Base-by-base conservation (phyloP, 768 basidiomycete species). In the Kwoniella botswanensis region DNA sequence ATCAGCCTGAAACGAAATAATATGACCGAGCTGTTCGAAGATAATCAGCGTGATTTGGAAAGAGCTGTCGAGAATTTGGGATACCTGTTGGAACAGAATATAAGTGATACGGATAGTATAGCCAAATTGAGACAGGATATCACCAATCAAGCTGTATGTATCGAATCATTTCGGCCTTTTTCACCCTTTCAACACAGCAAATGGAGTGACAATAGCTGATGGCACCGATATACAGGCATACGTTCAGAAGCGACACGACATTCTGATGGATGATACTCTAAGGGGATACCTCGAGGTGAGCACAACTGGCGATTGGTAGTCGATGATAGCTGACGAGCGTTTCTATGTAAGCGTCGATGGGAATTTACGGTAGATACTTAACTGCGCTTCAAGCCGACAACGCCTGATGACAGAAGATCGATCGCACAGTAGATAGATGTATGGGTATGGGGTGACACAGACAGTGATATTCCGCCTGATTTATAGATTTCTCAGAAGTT, bases 31-130 rank as follows among this genome's bases (percentile, higher is more conserved):
- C 85, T 98, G 57, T 98, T 94, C 79, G 96, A 98, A 84, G 95
- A 98, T 84, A 98, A 98, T 80, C 97, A 99, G 85, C 88, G 94
- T 81, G 94, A 98, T 81, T 85, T 99, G 52, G 97, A 99, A 84
- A 88, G 88, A 74, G 97, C 96, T 0, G 96, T 98, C 5, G 97
- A 99, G 82, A 92, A 95, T 71, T 87, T 98, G 13, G 93, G 94
- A 0, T 96, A 97, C 82, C 85, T 96, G 53, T 86, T 99, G 18
- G 97, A 98, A 85, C 88, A 89, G n/a, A 93, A 92, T 6, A 90
- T 98, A 68, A 71, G 59, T 15, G 94, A 98, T 75, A 85, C 91
- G 2, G 93, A 93, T 71, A 88, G 86, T 55, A 94, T 98, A 77
- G 87, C 92, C 5, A 86, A 88, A 7, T 85, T 98, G 68, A 88